Base-by-base conservation (phyloP, 1,139 yeast species). In the Suhomyces bokatorum region DNA sequence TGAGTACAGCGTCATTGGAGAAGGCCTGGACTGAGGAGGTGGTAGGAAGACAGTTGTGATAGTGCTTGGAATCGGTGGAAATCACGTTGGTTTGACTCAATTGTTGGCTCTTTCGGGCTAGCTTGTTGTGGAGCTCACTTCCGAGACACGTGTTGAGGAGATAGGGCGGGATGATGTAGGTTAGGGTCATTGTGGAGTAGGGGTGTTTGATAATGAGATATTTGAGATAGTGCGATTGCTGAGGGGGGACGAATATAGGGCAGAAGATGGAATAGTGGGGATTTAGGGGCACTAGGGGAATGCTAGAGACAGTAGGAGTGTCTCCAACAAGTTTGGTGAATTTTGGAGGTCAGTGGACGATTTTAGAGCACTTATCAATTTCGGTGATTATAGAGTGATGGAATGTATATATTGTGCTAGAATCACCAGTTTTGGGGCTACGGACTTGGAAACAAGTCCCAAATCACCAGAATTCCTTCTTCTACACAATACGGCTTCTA, bases 131-230 rank as follows among this genome's bases (percentile, higher is more conserved):
- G 13, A 72, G 58, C 37, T 57, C 58, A 6, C 66, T 60, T 1
- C 79, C 79, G 17, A 63, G 53, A 38, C 70, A 62, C 3, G 78
- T 67, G 39, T 69, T 59, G 27, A 73, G 66, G 34, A 74, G 57
- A 51, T 74, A 74, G 3, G 78, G 79, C 2, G 79, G 79, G 30
- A 74, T 69, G 16, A 70, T 60, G 52, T 72, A 70, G 27, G 47
- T 42, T 14, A 45, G 43, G 20, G 43, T 32, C 43, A 47, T 42
- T 20, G 42, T 26, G 22, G n/a, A 33, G 35, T 17, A 37, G 44
- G 32, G 30, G 38, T 14, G n/a, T 12, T 6, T n/a, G 41, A 32
- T 32, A 32, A 28, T n/a, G n/a, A n/a, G n/a, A n/a, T n/a, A n/a
- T n/a, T n/a, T n/a, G n/a, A n/a, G n/a, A n/a, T n/a, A n/a, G n/a